A percentile compares a stretch with the other conserved stretches of the same genome.
Evolutionary conservation across 129 eudicot species (phyloP).

Genomic region (Artemisia annua): DNA sequence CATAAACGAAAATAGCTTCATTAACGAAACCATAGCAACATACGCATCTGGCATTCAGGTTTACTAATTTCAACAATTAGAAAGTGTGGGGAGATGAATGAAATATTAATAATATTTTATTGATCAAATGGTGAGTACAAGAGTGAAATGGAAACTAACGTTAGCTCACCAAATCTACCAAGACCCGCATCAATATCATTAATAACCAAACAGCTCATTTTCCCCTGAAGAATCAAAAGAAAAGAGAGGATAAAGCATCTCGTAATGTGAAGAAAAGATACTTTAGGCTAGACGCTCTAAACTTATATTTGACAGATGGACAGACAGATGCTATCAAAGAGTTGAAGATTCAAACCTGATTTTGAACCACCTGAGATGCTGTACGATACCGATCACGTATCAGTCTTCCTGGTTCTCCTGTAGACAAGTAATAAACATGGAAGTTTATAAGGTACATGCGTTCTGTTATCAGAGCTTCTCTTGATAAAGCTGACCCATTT

Average conservation of each 20-base stretch:
- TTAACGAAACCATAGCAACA: neutral
- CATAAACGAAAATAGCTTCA: constrained; percentile 21
- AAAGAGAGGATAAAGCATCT: neutral
- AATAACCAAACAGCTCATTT: constrained; percentile 94
- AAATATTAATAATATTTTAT: constrained; percentile 13
- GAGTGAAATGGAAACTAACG: constrained; percentile 39
- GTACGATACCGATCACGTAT: constrained; percentile 97
- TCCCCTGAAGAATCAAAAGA: constrained; percentile 64
- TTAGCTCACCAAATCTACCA: constrained; percentile 96
- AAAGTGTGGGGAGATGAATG: constrained; percentile 2
- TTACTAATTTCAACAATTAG: constrained; percentile 3
- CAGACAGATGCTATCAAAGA: constrained; percentile 19
- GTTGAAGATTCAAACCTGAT: constrained; percentile 72
- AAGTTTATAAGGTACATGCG: constrained; percentile 13
- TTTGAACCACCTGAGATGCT: constrained; percentile 95
- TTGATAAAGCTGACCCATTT: constrained; percentile 1
- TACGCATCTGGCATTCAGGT: constrained; percentile 19
- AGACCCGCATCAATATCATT: constrained; percentile 98
- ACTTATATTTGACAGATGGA: neutral
- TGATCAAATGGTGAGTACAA: constrained; percentile 14
- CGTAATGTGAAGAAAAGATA: constrained; percentile 11
- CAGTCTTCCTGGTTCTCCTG: constrained; percentile 96
- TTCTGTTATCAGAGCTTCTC: constrained; percentile 11
- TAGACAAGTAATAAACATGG: constrained; percentile 23
- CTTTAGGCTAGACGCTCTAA: constrained; percentile 16